A percentile compares a stretch with the other conserved stretches of the same genome.
These are phyloP conservation scores for Zygoascus sp. DNA, from an alignment of 1,139 yeast genomes.

Conservation along the genomic window DNA sequence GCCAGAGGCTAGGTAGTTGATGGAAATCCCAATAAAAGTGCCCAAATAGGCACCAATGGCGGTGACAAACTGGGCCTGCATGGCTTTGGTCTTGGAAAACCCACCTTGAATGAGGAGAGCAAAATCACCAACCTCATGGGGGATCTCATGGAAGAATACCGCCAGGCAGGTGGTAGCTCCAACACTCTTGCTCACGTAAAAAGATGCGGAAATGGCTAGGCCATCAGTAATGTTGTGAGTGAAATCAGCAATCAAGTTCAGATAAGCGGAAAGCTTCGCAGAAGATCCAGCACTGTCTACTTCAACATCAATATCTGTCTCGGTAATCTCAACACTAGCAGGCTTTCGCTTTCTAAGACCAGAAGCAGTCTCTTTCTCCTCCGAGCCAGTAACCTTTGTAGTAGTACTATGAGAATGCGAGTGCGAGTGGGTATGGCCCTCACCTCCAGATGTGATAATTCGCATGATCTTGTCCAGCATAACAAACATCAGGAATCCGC, in stretches of 20 bases:
- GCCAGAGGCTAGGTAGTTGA: conserved; percentile 38
- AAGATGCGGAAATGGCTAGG: conserved; percentile 61
- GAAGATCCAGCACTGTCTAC: conserved; percentile 22
- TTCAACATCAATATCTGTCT: conserved; percentile 10
- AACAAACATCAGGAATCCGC: conserved; percentile 55
- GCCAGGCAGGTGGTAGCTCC: conserved; percentile 65
- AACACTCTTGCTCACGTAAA: conserved; percentile 50
- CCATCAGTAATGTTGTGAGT: conserved; percentile 71
- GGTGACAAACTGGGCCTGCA: conserved; percentile 58
- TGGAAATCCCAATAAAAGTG: conserved; percentile 53
- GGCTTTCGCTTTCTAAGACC: conserved; percentile 4
- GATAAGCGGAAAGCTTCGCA: conserved; percentile 47
- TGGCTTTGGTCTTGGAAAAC: conserved; percentile 54
- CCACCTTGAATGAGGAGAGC: conserved; percentile 64
- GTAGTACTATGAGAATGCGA: conserved; percentile 23
- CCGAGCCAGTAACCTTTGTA: conserved; percentile 9
- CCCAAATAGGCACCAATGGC: conserved; percentile 61
- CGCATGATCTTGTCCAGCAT: conserved; percentile 53
- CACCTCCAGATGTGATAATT: conserved; percentile 41
- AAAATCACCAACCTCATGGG: conserved; percentile 72
- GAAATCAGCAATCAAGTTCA: conserved; percentile 61
- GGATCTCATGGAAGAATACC: conserved; percentile 66
- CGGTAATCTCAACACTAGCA: conserved; percentile 12
- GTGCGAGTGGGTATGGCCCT: conserved; percentile 45
- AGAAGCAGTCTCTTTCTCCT: background rate